Evolutionary conservation across 306 rosid species (phyloP), one percentile per base, ranked within the genome.

Genomic region (Rosa rugosa): DNA sequence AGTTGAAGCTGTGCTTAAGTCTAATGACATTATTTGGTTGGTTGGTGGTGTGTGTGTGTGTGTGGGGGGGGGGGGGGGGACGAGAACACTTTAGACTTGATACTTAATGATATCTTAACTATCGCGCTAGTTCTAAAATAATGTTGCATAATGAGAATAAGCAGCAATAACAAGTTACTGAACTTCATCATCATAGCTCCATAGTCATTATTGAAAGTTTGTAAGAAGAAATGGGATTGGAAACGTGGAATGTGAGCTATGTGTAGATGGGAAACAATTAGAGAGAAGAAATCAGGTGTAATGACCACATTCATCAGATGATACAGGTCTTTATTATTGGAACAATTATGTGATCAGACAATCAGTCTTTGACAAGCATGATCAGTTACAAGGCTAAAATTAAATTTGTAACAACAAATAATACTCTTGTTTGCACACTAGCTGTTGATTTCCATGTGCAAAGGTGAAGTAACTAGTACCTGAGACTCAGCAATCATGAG

Each of bases 401-500:
- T 51, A 34, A 51, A 5, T 72, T 65, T 34, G 70, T 65, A 16
- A n/a, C n/a, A 40, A 22, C 69, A 63, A 31, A 40, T 16, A 27
- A 11, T 75, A 22, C 6, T 44, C 17, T 60, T 44, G 69, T 41
- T 59, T 22, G 3, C 36, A 51, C 25, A 17, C 11, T 4, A 72
- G 60, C 41, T 67, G 23, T 50, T 63, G 41, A 53, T 34, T 54
- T 44, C 71, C 25, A 78, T 54, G 38, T 75, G 38, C 8, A 18
- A 69, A 38, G 42, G 41, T 20, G 25, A 69, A 68, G 56, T 22
- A 75, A 71, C 73, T 77, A 63, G 72, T 81, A 96, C 99, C 99
- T 96, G 99, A 79, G 99, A 93, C 84, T 96, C 99, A 0, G 98
- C 99, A 86, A 96, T 96, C 8, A 92, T 91, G 34, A 96, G 96